These are phyloP conservation scores for Calonectria pauciramosa DNA, from an alignment of 2,329 filamentous ascomycete genomes.

Conservation along the genomic window DNA sequence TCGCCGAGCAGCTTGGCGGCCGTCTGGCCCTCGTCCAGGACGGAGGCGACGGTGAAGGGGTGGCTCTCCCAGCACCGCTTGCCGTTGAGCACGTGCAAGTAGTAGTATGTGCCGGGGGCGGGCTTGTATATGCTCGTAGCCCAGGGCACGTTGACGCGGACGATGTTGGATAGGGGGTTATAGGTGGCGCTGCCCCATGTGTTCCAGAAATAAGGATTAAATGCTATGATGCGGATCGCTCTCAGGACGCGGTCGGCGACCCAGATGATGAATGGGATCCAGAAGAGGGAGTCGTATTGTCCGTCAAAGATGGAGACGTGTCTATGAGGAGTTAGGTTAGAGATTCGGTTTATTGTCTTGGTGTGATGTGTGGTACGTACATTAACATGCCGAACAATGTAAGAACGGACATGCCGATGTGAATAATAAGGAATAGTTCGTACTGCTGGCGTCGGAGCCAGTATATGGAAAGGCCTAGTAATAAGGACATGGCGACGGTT, in stretches of 20 bases:
- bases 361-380: conserved; percentile 50
- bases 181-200: conserved; percentile 53
- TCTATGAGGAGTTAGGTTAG: conserved; percentile 41
- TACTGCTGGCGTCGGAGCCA: conserved; percentile 67
- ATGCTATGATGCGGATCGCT: conserved; percentile 55
- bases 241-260: conserved; percentile 62
- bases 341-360: fast-evolving
- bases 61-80: conserved; percentile 63
- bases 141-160: conserved; percentile 56
- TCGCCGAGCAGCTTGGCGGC: conserved; percentile 46
- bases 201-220: conserved; percentile 56
- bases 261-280: conserved; percentile 65
- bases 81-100: conserved; percentile 58
- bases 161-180: conserved; percentile 55
- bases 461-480: conserved; percentile 63
- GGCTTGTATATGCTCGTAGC: conserved; percentile 50
- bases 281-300: conserved; percentile 64
- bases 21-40: conserved; percentile 32
- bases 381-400: conserved; percentile 65
- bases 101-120: conserved; percentile 60
- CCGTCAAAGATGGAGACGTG: conserved; percentile 67
- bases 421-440: conserved; percentile 63
- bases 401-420: conserved; percentile 66
- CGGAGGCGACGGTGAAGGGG: conserved; percentile 61
- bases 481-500: conserved; percentile 59